These are phyloP conservation scores for Graphium sp. DNA, from an alignment of 2,329 filamentous ascomycete genomes.

Conservation along the genomic window DNA sequence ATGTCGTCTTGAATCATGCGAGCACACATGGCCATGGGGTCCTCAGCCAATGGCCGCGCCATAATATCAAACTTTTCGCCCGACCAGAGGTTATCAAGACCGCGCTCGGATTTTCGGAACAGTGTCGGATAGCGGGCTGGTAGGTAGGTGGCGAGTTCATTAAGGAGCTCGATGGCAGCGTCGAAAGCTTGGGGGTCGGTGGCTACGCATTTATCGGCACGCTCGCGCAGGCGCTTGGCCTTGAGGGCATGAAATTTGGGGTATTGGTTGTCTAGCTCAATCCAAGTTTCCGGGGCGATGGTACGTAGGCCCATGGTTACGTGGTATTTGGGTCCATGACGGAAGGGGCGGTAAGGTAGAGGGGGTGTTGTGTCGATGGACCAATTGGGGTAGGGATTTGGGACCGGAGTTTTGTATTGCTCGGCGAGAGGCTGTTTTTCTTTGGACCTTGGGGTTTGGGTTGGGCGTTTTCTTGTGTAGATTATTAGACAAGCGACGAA, in stretches of 20 bases:
- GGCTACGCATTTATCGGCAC: slow-evolving; percentile 48
- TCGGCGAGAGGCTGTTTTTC: too few relatives aligned
- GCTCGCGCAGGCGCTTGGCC: slow-evolving; percentile 45
- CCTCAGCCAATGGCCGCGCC: slow-evolving; percentile 48
- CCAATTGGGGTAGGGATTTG: slow-evolving; percentile 50
- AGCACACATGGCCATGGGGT: slow-evolving; percentile 61
- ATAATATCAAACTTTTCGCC: slow-evolving; percentile 55
- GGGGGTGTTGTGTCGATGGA: slow-evolving; percentile 52
- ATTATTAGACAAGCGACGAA: too few relatives aligned
- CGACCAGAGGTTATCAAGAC: slow-evolving; percentile 55
- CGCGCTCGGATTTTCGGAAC: slow-evolving; percentile 44
- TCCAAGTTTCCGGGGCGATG: slow-evolving; percentile 59
- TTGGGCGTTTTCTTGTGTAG: too few relatives aligned
- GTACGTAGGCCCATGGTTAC: slow-evolving; percentile 63
- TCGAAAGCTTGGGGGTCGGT: slow-evolving; percentile 56
- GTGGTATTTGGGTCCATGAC: slow-evolving; percentile 60
- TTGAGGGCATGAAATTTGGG: slow-evolving; percentile 59
- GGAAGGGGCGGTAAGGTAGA: slow-evolving; percentile 63
- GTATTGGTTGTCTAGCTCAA: slow-evolving; percentile 71
- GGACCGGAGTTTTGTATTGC: slow-evolving; percentile 45
- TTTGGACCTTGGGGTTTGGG: too few relatives aligned
- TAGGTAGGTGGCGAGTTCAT: slow-evolving; percentile 56
- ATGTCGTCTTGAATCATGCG: slow-evolving; percentile 69
- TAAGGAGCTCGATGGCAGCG: slow-evolving; percentile 58
- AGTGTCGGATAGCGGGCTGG: slow-evolving; percentile 59